Base-by-base conservation (phyloP, 768 basidiomycete species). In the Pisolithus marmoratus region DNA sequence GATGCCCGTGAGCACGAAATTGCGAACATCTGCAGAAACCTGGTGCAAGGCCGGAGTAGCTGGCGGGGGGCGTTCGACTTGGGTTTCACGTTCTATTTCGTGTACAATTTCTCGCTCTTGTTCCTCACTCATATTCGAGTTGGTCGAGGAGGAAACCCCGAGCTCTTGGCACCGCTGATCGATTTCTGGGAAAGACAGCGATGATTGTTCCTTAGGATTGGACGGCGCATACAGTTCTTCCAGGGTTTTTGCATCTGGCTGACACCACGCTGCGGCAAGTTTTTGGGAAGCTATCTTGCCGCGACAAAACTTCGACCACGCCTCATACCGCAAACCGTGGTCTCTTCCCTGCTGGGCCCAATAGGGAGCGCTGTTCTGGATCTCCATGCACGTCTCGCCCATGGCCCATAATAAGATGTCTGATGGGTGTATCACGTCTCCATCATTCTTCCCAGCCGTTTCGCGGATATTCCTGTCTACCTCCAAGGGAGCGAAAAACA, bases 401-500 rank as follows among this genome's bases (percentile, higher is more conserved):
- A 79, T 75, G 1, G 66, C 60, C 79, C 79, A 80, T 6, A 60
- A 59, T 17, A 79, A 38, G 37, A 80, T 63, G 45, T 79, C 72
- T 20, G 40, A 37, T 0, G 67, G 58, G 17, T 54, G 24, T 23
- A 60, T 48, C 2, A 5, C 4, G 14, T 59, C 50, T 7, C 11
- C 29, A n/a, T 4, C 0, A 17, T 0, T 29, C 19, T 65, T 66
- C 14, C 14, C 23, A 22, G 58, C 53, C n/a, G 65, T 51, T 5
- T 50, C 49, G 37, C 73, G 71, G 42, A 80, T 78, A 1, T 54
- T 52, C 45, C 57, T 57, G 50, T 74, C 71, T 6, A 78, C 64
- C 41, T 79, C 72, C 0, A 61, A 60, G n/a, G 78, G 72, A 2
- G 76, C 77, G 41, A 76, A 75, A 55, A 80, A 79, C 53, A 74